Conservation (phyloP, 2,329 filamentous ascomycete species). For the Chalara sp. region DNA sequence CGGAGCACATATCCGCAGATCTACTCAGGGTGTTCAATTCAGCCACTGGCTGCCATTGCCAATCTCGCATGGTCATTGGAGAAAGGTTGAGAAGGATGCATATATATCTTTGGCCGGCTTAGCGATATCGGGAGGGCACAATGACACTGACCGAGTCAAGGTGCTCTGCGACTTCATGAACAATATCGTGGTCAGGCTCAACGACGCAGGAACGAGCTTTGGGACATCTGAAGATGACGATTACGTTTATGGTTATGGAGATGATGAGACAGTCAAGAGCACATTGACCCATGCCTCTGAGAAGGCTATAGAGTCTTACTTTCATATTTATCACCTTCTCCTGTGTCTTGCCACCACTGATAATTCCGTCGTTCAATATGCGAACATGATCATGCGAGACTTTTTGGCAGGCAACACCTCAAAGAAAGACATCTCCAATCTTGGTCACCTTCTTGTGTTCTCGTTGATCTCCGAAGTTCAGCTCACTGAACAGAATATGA, state of each 20-base stretch:
- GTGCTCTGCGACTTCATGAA: conserved; percentile 44
- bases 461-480: conserved; percentile 38
- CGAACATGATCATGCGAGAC: conserved; percentile 32
- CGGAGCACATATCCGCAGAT: too few species aligned
- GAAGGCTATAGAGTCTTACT: conserved; percentile 46
- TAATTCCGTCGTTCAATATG: conserved; percentile 28
- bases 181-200: conserved; percentile 42
- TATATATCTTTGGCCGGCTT: conserved; percentile 17
- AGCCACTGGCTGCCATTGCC: conserved; percentile 16
- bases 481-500: conserved; percentile 33
- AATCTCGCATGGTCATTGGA: conserved; percentile 39
- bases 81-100: conserved; percentile 26
- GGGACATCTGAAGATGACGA: conserved; percentile 4
- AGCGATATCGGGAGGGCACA: background rate
- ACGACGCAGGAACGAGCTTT: conserved; percentile 21
- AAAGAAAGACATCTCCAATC: conserved; percentile 38
- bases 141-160: conserved; percentile 17
- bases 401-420: conserved; percentile 34
- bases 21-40: too few species aligned
- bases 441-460: conserved; percentile 41
- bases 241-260: background rate
- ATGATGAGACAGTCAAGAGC: conserved; percentile 24
- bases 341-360: conserved; percentile 38
- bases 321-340: conserved; percentile 44
- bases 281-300: conserved; percentile 41